Conservation (phyloP, 2,329 filamentous ascomycete species). For the Calonectria fujianensis region DNA sequence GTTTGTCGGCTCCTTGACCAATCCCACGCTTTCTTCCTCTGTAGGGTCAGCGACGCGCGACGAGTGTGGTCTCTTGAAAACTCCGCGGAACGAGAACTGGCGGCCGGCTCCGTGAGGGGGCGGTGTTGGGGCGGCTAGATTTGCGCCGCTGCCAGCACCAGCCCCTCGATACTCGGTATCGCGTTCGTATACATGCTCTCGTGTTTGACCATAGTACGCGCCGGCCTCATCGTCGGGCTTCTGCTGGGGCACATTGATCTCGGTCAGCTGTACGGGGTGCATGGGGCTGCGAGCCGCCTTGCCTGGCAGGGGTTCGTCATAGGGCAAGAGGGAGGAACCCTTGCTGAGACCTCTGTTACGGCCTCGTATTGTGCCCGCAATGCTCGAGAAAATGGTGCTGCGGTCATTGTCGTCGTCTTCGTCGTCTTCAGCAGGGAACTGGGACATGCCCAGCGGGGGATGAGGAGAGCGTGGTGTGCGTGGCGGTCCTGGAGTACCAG, state of each 20-base stretch:
- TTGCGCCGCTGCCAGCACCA: slow-evolving; percentile 64
- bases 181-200: slow-evolving; percentile 68
- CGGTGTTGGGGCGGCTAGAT: slow-evolving; percentile 74
- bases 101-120: slow-evolving; percentile 79
- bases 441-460: slow-evolving; percentile 84
- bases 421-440: slow-evolving; percentile 79
- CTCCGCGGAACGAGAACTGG: slow-evolving; percentile 94
- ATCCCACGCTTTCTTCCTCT: slow-evolving; percentile 87
- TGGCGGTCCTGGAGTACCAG: slow-evolving; percentile 43
- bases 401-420: slow-evolving; percentile 71
- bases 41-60: slow-evolving; percentile 69
- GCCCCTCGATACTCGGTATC: slow-evolving; percentile 71
- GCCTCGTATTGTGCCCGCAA: slow-evolving; percentile 72
- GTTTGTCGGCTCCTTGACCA: slow-evolving; percentile 79
- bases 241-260: slow-evolving; percentile 72
- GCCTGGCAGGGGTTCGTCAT: slow-evolving; percentile 62
- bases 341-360: slow-evolving; percentile 60
- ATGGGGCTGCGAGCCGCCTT: slow-evolving; percentile 72
- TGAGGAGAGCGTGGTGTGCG: slow-evolving; percentile 55
- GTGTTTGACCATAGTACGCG: slow-evolving; percentile 62
- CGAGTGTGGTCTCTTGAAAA: slow-evolving; percentile 74
- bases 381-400: slow-evolving; percentile 71
- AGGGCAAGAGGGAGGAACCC: slow-evolving; percentile 56
- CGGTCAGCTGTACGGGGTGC: slow-evolving; percentile 78
- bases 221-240: slow-evolving; percentile 66